Percentiles rank a stretch among this genome's conserved stretches.
These are phyloP conservation scores for Juglanconis juglandina DNA, from an alignment of 2,329 filamentous ascomycete genomes.

Conservation along the genomic window DNA sequence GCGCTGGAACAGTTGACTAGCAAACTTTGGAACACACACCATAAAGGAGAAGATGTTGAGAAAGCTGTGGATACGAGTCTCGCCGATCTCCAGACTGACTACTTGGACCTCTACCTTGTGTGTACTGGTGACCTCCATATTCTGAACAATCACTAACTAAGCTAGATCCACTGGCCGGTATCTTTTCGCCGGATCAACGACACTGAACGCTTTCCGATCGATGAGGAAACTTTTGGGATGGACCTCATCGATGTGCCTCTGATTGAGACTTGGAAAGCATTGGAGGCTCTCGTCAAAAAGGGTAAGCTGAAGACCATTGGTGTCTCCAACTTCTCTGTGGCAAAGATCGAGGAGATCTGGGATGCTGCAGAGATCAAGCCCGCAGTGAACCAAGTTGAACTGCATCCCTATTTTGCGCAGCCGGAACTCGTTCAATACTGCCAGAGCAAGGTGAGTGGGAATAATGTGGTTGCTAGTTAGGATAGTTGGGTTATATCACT, in stretches of 20 bases:
- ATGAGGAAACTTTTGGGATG: too few relatives aligned
- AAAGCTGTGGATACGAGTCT: constrained; percentile 54
- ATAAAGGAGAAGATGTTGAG: constrained; percentile 58
- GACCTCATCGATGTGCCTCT: constrained; percentile 30
- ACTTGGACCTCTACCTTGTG: constrained; percentile 56
- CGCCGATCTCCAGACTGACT: constrained; percentile 53
- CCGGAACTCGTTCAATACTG: neutral
- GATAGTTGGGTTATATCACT: too few relatives aligned
- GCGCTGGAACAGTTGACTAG: constrained; percentile 42
- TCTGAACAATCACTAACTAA: too few relatives aligned
- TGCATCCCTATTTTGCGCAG: constrained; percentile 59
- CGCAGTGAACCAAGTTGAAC: constrained; percentile 67
- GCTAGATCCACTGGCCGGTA: constrained; percentile 57
- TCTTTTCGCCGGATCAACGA: constrained; percentile 34
- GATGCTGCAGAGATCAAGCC: constrained; percentile 54
- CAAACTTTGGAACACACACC: constrained; percentile 65
- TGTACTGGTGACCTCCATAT: too few relatives aligned
- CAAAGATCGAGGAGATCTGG: constrained; percentile 53
- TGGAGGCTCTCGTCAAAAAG: constrained; percentile 41
- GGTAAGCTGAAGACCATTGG: constrained; percentile 64
- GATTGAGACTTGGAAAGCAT: constrained; percentile 43
- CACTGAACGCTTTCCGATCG: neutral
- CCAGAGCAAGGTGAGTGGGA: too few relatives aligned
- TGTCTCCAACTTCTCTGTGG: constrained; percentile 70
- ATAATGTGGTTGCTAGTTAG: too few relatives aligned